A percentile compares a stretch with the other conserved stretches of the same genome.
Conservation (phyloP, 495 filamentous ascomycete genomes). For the Xeromyces bisporus region DNA sequence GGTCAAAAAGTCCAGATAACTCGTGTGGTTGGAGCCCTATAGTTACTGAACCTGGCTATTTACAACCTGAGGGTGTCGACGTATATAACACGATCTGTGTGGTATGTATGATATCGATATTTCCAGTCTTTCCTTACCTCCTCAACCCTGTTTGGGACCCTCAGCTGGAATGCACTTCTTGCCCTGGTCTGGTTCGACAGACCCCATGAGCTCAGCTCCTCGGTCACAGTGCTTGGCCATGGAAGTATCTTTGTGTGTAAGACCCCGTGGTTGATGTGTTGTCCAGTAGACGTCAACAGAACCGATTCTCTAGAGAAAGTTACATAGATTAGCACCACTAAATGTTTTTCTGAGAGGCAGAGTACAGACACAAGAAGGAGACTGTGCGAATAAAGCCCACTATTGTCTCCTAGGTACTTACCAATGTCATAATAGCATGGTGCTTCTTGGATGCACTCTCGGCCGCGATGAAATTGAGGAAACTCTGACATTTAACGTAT, state of each 20-base stretch:
- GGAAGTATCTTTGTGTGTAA: slow-evolving; percentile 48
- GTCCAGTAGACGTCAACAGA: slow-evolving; percentile 46
- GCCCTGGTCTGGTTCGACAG: slow-evolving; percentile 19
- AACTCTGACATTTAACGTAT: slow-evolving; percentile 17
- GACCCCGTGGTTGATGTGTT: slow-evolving; percentile 53
- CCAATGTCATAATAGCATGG: slow-evolving; percentile 30
- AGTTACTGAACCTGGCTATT: no score
- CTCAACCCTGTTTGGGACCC: no score
- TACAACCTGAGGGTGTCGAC: no score
- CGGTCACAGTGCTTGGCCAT: slow-evolving; percentile 52
- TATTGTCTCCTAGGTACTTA: no score
- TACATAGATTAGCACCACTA: background rate
- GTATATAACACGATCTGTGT: no score
- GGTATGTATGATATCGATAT: no score
- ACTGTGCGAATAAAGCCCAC: no score
- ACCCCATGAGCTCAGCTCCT: slow-evolving; percentile 26
- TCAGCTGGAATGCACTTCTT: slow-evolving; percentile 17
- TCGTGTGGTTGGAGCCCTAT: no score
- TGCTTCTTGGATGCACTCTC: slow-evolving; percentile 28
- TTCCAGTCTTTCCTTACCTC: no score
- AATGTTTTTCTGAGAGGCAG: background rate
- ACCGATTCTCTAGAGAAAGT: slow-evolving; percentile 18
- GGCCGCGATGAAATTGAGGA: slow-evolving; percentile 24
- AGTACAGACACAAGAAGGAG: background rate
- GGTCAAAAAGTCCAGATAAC: no score